Evolutionary conservation across 495 filamentous ascomycete genomes (phyloP), one percentile per base, ranked within the genome.

Genomic region (Annulohypoxylon stygium): DNA sequence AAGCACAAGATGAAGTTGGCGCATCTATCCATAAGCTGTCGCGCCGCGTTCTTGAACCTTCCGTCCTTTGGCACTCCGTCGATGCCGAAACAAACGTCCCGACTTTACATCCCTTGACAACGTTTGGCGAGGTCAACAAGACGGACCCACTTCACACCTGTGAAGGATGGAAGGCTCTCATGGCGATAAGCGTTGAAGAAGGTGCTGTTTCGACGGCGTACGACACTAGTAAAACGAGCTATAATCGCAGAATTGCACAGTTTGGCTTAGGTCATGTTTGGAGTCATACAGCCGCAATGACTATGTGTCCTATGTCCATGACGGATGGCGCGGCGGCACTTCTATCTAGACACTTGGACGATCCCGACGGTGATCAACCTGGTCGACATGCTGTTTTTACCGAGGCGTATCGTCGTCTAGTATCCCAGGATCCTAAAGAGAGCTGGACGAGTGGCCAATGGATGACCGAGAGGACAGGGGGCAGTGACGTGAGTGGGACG

Each of bases 291-390:
- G 7, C 48, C 4, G 48, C 48, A 23, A 26, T 53, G 48, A 53
- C 48, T 3, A 26, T 53, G 48, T 53, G 48, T 9, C 48, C 48
- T 53, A 53, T 53, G 48, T 53, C 48, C 9, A 53, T 53, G 48
- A 53, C 48, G 14, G 48, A 53, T n/a, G 48, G 48, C 4, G 48
- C 48, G 11, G 48, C 48, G 0, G 30, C 48, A n/a, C 48, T 53
- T 12, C 23, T 53, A 4, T 53, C 48, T 30, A 26, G 48, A 11
- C 48, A 53, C 48, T 4, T 53, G 8, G 7, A 53, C 1, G 48
- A 53, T 26, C 48, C 48, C 9, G 48, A 53, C 23, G 48, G 23
- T 30, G 48, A 53, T 53, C 23, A 30, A 23, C 48, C 23, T 4
- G 48, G 48, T 4, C 7, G 48, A n/a, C 48, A 53, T n/a, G 2